Percentiles rank a stretch among this genome's conserved stretches.
phyloP scores from a whole-genome alignment of 2,329 filamentous ascomycete species.

The Fusarium graminum region DNA sequence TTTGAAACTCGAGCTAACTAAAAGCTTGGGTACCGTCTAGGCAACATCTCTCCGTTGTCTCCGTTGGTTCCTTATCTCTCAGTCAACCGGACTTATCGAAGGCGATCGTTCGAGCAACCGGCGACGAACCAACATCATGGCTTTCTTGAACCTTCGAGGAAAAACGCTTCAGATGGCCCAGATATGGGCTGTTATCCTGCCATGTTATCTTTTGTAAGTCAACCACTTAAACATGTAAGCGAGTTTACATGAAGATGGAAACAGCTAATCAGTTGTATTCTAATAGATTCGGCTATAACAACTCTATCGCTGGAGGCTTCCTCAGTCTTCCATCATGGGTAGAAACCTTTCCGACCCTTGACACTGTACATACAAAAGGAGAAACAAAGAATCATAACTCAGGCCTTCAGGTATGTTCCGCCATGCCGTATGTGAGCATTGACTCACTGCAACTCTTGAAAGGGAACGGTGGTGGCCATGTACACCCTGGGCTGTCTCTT shows the following conservation, averaged over 20 bases:
- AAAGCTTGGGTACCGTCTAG: too few relatives aligned
- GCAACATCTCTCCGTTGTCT: background rate
- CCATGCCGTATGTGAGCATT: rapidly evolving
- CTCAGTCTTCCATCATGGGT: slow-evolving; percentile 11
- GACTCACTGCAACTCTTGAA: rapidly evolving
- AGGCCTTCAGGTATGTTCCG: background rate
- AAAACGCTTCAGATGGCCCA: slow-evolving; percentile 12
- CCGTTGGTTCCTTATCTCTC: rapidly evolving
- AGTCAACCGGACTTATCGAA: background rate
- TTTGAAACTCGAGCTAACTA: too few relatives aligned
- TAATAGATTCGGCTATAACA: background rate
- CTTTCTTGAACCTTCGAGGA: slow-evolving; percentile 4
- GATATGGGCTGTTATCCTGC: slow-evolving; percentile 13
- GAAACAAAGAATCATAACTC: background rate
- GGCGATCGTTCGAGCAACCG: background rate
- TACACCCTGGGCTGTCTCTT: slow-evolving; percentile 13
- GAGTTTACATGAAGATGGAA: background rate
- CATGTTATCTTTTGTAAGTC: slow-evolving; percentile 10
- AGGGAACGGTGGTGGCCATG: slow-evolving; percentile 11
- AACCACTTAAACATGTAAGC: rapidly evolving
- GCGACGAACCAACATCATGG: background rate
- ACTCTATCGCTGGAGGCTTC: slow-evolving; percentile 12
- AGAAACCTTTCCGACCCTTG: slow-evolving; percentile 10
- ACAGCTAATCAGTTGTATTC: rapidly evolving
- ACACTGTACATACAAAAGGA: slow-evolving; percentile 9